phyloP scores from a whole-genome alignment of 1,139 yeast genomes.

The Candida tetrigidarum region DNA sequence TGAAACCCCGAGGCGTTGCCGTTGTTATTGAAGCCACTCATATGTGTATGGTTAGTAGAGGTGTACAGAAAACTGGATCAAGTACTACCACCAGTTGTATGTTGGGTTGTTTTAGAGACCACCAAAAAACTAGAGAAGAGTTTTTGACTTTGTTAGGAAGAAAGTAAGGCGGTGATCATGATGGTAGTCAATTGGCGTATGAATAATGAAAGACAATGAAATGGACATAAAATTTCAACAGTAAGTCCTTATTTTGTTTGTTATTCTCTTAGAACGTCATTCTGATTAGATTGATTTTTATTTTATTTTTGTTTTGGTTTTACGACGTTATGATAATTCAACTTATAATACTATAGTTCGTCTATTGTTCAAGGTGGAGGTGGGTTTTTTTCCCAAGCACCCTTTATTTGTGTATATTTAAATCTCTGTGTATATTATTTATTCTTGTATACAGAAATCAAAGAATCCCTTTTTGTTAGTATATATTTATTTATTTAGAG shows the following conservation, averaged over 20 bases:
- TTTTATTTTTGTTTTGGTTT: slow-evolving; percentile 6
- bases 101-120: slow-evolving; percentile 93
- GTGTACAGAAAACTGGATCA: slow-evolving; percentile 94
- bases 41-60: slow-evolving; percentile 99
- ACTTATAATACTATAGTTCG: slow-evolving; percentile 16
- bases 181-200: too few species aligned
- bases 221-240: slow-evolving; percentile 11
- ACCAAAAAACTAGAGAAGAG: slow-evolving; percentile 96
- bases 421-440: not conserved
- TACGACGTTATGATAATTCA: slow-evolving; percentile 47
- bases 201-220: too few species aligned
- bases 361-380: too few species aligned
- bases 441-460: slow-evolving; percentile 7
- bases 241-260: not conserved
- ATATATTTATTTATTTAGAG: slow-evolving; percentile 14
- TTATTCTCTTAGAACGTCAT: not conserved
- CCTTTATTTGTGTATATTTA: slow-evolving; percentile 4
- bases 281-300: not conserved
- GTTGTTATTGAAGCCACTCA: slow-evolving; percentile 98
- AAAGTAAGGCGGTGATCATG: too few species aligned
- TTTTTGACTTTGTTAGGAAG: slow-evolving; percentile 82
- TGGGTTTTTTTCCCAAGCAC: too few species aligned
- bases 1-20: slow-evolving; percentile 96
- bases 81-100: slow-evolving; percentile 94
- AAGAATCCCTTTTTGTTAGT: too few species aligned